Base-by-base conservation (phyloP, 1,284 basidiomycete genomes). In the Cutaneotrichosporon cutaneum region DNA sequence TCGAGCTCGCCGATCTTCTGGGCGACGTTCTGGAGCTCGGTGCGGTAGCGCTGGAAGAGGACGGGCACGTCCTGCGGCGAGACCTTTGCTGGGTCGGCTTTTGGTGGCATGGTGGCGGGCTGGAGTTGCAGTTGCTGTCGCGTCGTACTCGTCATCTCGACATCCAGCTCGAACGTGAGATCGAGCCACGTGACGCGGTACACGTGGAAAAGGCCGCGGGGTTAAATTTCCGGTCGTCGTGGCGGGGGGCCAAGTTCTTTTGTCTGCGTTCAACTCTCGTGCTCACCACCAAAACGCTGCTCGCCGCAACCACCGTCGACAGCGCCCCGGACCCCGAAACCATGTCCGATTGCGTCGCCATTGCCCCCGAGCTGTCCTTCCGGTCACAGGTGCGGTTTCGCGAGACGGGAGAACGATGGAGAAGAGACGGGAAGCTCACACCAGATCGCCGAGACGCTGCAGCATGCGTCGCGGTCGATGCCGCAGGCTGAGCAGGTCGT, bases 1-100 rank as follows among this genome's bases (percentile, higher is more conserved):
- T 97, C 94, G 44, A 97, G 84, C 79, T 97, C 94, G 64, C 90
- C 90, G 68, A 96, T 93, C 82, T 97, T 97, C 65, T 87, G 84
- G 30, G 92, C 92, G 36, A 96, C 81, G 32, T 86, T 84, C 78
- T 94, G 91, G 45, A 95, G 81, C 60, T 95, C 92, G 80, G 84
- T 89, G 73, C 92, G 89, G 70, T 89, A 85, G 60, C 87, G 63
- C 64, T 78, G 77, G 59, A 78, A 78, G n/a, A 71, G 65, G 18
- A 67, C 69, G 1, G 73, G 75, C 14, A 77, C 74, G 32, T 78
- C 70, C 60, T 78, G 70, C 3, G 72, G 63, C 27, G 65, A 59
- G 39, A 74, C 55, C 16, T 66, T 60, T 52, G 68, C 61, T 16
- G 60, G 35, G 16, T 68, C 56, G 4, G 72, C 68, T 64, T 75